A percentile compares a stretch with the other conserved stretches of the same genome.
Evolutionary conservation across 2,329 filamentous ascomycete species (phyloP).

Genomic region (Tricladium varicosporioides): DNA sequence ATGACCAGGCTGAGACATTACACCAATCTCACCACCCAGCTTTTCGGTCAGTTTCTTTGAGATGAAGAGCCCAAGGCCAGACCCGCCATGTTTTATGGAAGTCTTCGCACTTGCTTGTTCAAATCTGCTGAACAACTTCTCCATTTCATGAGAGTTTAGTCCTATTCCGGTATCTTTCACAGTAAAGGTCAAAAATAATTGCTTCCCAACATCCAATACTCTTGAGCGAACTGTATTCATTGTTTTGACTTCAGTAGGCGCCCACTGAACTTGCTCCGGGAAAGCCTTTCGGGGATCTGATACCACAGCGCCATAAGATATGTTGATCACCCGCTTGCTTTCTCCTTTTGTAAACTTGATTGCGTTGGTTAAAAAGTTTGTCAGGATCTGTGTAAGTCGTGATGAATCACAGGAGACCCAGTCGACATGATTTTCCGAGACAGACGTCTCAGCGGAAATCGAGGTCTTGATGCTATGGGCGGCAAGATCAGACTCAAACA

Average conservation of each 20-base stretch:
- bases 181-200: conserved; percentile 68
- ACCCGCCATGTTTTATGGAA: conserved; percentile 74
- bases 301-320: conserved; percentile 32
- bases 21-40: conserved; percentile 77
- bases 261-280: conserved; percentile 5
- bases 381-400: conserved; percentile 73
- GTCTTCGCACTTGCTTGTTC: conserved; percentile 74
- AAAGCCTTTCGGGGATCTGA: conserved; percentile 18
- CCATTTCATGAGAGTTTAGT: conserved; percentile 66
- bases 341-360: conserved; percentile 76
- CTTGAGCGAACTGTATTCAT: conserved; percentile 21
- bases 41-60: conserved; percentile 76
- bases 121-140: conserved; percentile 73
- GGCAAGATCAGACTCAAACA: conserved; percentile 74
- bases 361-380: conserved; percentile 78
- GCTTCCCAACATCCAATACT: conserved; percentile 39
- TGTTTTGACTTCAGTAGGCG: conserved; percentile 13
- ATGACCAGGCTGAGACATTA: conserved; percentile 64
- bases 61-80: conserved; percentile 76
- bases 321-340: conserved; percentile 52
- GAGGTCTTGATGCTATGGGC: conserved; percentile 66
- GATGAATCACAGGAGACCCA: conserved; percentile 72
- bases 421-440: conserved; percentile 54
- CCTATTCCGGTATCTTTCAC: conserved; percentile 77
- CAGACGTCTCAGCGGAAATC: conserved; percentile 62